Percentiles rank a stretch among this genome's conserved stretches.
Conservation (phyloP, 495 filamentous ascomycete genomes). For the Pseudomonodictys pantanalensis region DNA sequence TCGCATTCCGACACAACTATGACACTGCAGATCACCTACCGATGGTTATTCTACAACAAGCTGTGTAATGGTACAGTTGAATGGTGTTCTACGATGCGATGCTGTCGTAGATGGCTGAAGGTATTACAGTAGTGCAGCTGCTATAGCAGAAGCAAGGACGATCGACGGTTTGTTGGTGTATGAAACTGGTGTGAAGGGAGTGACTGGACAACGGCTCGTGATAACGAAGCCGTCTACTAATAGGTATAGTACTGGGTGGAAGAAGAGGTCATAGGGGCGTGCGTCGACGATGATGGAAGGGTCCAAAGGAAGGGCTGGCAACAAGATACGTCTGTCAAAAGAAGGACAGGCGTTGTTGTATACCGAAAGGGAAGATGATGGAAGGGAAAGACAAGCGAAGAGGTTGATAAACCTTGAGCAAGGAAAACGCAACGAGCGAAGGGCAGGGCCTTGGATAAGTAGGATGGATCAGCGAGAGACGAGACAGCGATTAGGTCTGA, state of each 20-base stretch:
- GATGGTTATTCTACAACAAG: constrained; percentile 4
- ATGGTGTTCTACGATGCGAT: constrained; percentile 8
- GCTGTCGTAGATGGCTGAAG: not conserved
- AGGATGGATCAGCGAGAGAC: constrained; percentile 37
- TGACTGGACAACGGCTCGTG: constrained; percentile 42
- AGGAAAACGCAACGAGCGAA: constrained; percentile 37
- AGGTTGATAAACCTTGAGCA: constrained; percentile 35
- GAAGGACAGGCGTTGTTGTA: constrained; percentile 23
- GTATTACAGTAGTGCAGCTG: constrained; percentile 13
- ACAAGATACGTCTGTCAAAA: constrained; percentile 27
- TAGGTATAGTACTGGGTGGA: constrained; percentile 26
- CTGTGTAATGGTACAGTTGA: constrained; percentile 20
- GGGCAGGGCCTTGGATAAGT: constrained; percentile 36
- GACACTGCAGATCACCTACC: constrained; percentile 3
- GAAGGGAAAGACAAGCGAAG: constrained; percentile 36
- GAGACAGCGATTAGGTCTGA: constrained; percentile 37
- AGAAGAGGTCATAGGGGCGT: constrained; percentile 30
- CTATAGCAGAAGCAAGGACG: constrained; percentile 9
- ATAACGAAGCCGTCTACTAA: constrained; percentile 43
- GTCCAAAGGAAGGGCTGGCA: constrained; percentile 36
- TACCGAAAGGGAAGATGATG: constrained; percentile 34
- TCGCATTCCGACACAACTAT: constrained; percentile 20
- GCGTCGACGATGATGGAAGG: constrained; percentile 14
- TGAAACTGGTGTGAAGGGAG: constrained; percentile 33
- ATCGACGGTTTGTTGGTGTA: not conserved